A percentile compares a stretch with the other conserved stretches of the same genome.
phyloP scores from a whole-genome alignment of 1,139 yeast genomes.

The Pichia sp. region DNA sequence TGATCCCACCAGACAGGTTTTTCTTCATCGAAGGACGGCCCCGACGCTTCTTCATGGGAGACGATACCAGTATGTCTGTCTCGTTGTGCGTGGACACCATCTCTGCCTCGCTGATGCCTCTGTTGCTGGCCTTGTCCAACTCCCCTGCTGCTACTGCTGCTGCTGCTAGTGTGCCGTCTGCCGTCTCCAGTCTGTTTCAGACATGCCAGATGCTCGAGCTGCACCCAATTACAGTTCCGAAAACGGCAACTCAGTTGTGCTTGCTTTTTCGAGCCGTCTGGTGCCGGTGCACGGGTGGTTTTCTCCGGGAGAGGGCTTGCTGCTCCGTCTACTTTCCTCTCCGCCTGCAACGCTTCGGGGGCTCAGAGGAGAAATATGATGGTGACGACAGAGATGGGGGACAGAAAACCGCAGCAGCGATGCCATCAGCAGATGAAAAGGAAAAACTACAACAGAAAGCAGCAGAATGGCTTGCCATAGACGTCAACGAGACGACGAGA shows the following conservation, averaged over 20 bases:
- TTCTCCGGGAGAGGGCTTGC: too few relatives aligned
- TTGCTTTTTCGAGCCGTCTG: background rate
- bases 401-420: background rate
- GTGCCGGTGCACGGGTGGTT: constrained; percentile 3
- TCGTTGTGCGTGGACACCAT: background rate
- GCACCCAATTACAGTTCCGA: constrained; percentile 11
- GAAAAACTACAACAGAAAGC: constrained; percentile 9
- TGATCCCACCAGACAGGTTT: constrained; percentile 16
- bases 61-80: constrained; percentile 14
- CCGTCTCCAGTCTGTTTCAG: constrained; percentile 6
- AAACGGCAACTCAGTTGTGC: constrained; percentile 3
- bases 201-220: constrained; percentile 1
- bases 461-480: constrained; percentile 27
- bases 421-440: background rate
- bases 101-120: background rate
- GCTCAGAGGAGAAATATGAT: too few relatives aligned
- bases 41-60: constrained; percentile 27
- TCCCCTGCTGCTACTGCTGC: background rate
- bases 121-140: too few relatives aligned
- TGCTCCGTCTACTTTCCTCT: too few relatives aligned
- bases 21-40: constrained; percentile 32
- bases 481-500: constrained; percentile 49
- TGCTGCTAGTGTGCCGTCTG: background rate
- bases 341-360: too few relatives aligned
- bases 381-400: too few relatives aligned